These are phyloP conservation scores for Hirschioporus abietinus DNA, from an alignment of 768 basidiomycete genomes.

Conservation along the genomic window DNA sequence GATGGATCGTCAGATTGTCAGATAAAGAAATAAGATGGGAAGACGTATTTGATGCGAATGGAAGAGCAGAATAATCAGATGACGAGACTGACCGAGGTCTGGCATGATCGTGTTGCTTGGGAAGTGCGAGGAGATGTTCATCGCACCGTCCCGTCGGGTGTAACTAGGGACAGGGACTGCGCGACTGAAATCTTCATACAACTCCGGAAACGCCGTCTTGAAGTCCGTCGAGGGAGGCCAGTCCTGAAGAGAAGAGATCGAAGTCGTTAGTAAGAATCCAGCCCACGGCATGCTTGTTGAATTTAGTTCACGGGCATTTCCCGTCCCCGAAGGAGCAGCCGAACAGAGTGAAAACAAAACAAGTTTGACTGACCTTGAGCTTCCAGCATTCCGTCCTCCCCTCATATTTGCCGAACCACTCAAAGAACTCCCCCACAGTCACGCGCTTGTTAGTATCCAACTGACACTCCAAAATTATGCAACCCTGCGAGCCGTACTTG, in stretches of 20 bases:
- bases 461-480: conserved; percentile 81
- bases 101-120: conserved; percentile 73
- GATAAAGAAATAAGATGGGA: background rate
- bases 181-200: conserved; percentile 79
- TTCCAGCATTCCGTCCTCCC: conserved; percentile 59
- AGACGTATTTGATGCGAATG: background rate
- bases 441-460: conserved; percentile 55
- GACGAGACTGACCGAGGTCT: conserved; percentile 58
- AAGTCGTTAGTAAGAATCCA: background rate
- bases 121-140: conserved; percentile 88
- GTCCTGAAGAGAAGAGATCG: conserved; percentile 46
- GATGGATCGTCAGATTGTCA: conserved; percentile 1
- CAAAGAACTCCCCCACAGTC: conserved; percentile 77
- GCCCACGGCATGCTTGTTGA: background rate
- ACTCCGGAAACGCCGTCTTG: conserved; percentile 71
- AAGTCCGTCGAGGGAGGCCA: conserved; percentile 92
- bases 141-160: conserved; percentile 83
- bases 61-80: conserved; percentile 14
- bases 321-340: background rate
- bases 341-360: background rate
- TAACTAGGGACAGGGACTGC: conserved; percentile 87
- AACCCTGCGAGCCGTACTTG: conserved; percentile 56
- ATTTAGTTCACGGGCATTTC: background rate
- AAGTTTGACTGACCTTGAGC: conserved; percentile 51
- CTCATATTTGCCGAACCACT: conserved; percentile 64